Conservation (phyloP, 352 stramenopile genomes). For the Blastocystis sp. region DNA sequence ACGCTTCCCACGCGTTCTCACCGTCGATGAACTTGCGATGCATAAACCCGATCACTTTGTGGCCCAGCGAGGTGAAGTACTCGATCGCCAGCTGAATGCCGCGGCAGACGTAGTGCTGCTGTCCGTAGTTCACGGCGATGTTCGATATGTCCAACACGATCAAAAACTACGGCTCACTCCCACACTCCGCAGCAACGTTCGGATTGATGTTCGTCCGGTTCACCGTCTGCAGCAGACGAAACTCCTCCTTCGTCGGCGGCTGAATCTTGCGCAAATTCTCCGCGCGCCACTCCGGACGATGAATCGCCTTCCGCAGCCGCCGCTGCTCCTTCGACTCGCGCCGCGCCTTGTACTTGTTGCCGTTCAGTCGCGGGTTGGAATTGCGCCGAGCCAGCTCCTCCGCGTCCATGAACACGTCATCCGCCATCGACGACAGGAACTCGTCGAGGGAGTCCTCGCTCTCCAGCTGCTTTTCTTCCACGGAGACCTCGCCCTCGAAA, state of each 20-base stretch:
- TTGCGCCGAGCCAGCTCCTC: conserved; percentile 11
- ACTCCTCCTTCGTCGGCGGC: conserved; percentile 38
- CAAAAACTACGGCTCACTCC: conserved; percentile 3
- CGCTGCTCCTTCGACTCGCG: neutral
- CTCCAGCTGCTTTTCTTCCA: neutral
- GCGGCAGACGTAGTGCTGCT: conserved; percentile 8
- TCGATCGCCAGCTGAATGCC: conserved; percentile 22
- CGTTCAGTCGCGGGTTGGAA: neutral
- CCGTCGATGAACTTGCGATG: conserved; percentile 35
- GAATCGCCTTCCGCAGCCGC: neutral
- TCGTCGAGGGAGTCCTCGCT: conserved; percentile 11
- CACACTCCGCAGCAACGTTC: neutral
- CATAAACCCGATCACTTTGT: conserved; percentile 26
- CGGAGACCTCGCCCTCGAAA: neutral
- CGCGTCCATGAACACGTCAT: conserved; percentile 37
- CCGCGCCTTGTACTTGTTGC: neutral
- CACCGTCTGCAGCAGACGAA: conserved; percentile 38
- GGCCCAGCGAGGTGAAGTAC: conserved; percentile 14
- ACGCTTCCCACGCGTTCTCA: neutral
- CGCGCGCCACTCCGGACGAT: conserved; percentile 8
- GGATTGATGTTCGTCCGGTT: conserved; percentile 45
- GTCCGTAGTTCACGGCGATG: conserved; percentile 41
- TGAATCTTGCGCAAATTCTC: conserved; percentile 11
- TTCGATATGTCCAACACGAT: conserved; percentile 48
- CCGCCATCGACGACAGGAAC: conserved; percentile 18